Percentiles rank a stretch among this genome's conserved stretches.
Conservation (phyloP, 352 stramenopile genomes). For the Sclerospora graminicola region DNA sequence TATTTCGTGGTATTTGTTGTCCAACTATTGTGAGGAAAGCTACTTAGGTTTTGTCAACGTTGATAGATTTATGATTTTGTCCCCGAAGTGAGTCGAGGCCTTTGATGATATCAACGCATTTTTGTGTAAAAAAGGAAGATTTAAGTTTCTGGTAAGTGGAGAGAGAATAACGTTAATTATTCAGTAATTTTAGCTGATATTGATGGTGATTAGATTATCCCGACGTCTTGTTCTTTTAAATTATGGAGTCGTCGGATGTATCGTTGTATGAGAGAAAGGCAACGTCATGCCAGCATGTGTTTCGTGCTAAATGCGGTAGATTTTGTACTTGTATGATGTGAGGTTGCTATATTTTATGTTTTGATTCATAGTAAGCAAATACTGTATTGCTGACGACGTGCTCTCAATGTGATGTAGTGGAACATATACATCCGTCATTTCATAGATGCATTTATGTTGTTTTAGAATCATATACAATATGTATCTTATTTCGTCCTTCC, state of each 20-base stretch:
- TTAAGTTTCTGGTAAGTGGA: constrained; percentile 56
- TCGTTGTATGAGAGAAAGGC: too few species aligned
- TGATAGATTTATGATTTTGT: constrained; percentile 56
- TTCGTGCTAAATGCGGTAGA: constrained; percentile 58
- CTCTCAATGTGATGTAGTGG: too few species aligned
- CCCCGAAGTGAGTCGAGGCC: constrained; percentile 58
- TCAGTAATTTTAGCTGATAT: not conserved
- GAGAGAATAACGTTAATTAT: not conserved
- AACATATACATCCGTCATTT: too few species aligned
- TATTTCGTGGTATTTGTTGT: not conserved
- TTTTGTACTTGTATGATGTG: too few species aligned
- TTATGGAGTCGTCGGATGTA: constrained; percentile 51
- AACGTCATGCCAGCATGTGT: too few species aligned
- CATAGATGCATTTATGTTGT: too few species aligned
- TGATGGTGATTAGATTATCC: constrained; percentile 33
- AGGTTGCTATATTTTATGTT: too few species aligned
- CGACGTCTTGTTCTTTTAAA: constrained; percentile 72
- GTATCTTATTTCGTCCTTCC: too few species aligned
- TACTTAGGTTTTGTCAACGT: constrained; percentile 1
- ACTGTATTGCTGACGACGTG: too few species aligned
- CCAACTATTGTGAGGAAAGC: too few species aligned
- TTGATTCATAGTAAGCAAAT: too few species aligned
- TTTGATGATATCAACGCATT: constrained; percentile 79
- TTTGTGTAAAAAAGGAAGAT: constrained; percentile 74
- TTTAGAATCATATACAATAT: too few species aligned